Base-by-base conservation (phyloP, 768 basidiomycete species). In the Leucosporidium scottii region DNA sequence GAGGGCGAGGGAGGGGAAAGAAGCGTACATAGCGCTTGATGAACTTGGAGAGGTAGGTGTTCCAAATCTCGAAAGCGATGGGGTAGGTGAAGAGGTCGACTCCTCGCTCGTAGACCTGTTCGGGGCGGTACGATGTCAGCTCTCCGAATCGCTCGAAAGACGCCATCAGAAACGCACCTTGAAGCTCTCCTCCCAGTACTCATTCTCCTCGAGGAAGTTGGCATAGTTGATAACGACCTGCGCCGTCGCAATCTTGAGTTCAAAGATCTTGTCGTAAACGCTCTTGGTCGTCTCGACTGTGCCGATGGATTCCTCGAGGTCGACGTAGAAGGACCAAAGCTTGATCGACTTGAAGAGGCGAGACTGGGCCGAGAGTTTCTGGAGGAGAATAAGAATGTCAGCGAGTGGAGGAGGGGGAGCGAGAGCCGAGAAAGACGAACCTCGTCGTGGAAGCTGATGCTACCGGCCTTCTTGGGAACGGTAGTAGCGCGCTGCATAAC, bases 131-230 rank as follows among this genome's bases (percentile, higher is more conserved):
- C 48, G n/a, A 55, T 28, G 25, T 3, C n/a, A 27, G 23, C 12
- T 23, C 27, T 27, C 36, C 55, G 21, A 7, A 0, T 36, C 23
- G 20, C 7, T 20, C 31, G 23, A 17, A 23, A 13, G 12, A 34
- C 34, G 27, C n/a, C 21, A 36, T 4, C 18, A 20, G 15, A 36
- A 47, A 67, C 77, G 49, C 74, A 87, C 90, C 84, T 93, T 96
- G 85, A 98, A 99, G 78, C 91, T 91, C 75, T 98, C 96, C 74
- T 99, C 96, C 79, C 89, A 99, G 79, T 98, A 99, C 73, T 92
- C 85, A 79, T 97, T 94, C 77, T 97, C 94, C 77, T 98, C 94
- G 58, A 99, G 80, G 83, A 98, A 99, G 6, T 89, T 85, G 3
- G 96, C 93, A 70, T 93, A 98, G 78, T 99, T 98, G 79, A 98